phyloP scores from a whole-genome alignment of 169 alveolate genomes.

The Condylostoma magnum region DNA sequence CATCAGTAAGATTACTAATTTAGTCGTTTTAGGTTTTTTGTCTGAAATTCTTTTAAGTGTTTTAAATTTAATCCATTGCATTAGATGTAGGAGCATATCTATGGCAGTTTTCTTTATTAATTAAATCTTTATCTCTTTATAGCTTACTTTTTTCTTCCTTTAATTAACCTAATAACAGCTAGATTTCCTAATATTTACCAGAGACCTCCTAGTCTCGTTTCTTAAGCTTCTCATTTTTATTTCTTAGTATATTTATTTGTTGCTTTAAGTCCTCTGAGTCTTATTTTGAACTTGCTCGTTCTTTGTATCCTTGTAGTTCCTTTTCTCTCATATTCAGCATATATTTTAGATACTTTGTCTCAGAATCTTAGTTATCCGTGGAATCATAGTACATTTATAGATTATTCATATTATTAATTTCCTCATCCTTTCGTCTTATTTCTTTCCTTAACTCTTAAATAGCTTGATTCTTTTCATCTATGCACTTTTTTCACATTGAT shows the following conservation, averaged over 20 bases:
- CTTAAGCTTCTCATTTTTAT: conserved; percentile 18
- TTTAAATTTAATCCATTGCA: too few relatives aligned
- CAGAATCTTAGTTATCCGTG: background rate
- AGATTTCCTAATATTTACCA: background rate
- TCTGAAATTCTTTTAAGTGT: too few relatives aligned
- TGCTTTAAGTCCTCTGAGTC: background rate
- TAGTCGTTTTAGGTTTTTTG: conserved; percentile 23
- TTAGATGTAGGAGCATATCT: background rate
- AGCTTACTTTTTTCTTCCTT: conserved; percentile 24
- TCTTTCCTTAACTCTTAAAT: conserved; percentile 20
- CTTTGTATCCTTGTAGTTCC: conserved; percentile 23
- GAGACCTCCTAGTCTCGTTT: background rate
- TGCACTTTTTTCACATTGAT: conserved; percentile 28
- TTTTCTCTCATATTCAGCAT: conserved; percentile 8
- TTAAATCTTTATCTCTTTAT: background rate
- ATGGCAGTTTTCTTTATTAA: conserved; percentile 14
- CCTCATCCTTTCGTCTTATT: conserved; percentile 23
- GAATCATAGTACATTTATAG: background rate
- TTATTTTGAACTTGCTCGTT: conserved; percentile 25
- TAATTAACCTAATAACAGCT: background rate
- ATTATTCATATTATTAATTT: background rate
- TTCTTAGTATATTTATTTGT: conserved; percentile 9
- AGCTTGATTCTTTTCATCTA: conserved; percentile 14
- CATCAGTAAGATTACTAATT: conserved; percentile 18
- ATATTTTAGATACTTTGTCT: conserved; percentile 7